Evolutionary conservation across 768 basidiomycete species (phyloP).

Genomic region (Kwoniella sp.): DNA sequence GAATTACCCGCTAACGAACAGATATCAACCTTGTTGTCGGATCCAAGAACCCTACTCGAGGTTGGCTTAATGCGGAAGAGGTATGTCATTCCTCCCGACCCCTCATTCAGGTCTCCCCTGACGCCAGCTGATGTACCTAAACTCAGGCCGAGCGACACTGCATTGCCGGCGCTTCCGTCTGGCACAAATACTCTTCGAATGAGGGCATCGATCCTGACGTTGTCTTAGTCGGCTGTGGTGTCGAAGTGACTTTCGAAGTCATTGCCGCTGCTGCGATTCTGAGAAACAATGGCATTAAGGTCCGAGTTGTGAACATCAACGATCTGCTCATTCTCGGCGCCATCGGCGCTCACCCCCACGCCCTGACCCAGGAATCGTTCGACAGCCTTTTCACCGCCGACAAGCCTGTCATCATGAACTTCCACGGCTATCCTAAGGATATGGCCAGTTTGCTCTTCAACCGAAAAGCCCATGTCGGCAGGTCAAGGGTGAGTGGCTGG

Average conservation of each 20-base stretch:
- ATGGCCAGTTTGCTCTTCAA: slow-evolving; percentile 49
- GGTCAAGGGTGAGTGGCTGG: slow-evolving; percentile 44
- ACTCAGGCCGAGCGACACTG: slow-evolving; percentile 66
- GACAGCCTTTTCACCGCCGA: slow-evolving; percentile 51
- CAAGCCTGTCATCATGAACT: slow-evolving; percentile 70
- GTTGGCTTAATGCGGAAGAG: slow-evolving; percentile 42
- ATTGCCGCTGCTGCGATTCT: slow-evolving; percentile 81
- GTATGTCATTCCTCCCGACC: too few relatives aligned
- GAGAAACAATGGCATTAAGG: slow-evolving; percentile 66
- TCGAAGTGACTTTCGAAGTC: slow-evolving; percentile 85
- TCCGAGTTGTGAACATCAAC: slow-evolving; percentile 86
- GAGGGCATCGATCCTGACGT: slow-evolving; percentile 61
- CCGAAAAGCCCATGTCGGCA: slow-evolving; percentile 48
- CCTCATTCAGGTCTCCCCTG: too few relatives aligned
- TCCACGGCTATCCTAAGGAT: slow-evolving; percentile 66
- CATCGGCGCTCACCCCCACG: slow-evolving; percentile 60
- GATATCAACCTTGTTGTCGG: slow-evolving; percentile 68
- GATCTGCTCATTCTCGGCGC: slow-evolving; percentile 81
- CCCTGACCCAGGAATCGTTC: slow-evolving; percentile 45
- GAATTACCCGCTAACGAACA: slow-evolving; percentile 24
- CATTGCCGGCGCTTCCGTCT: slow-evolving; percentile 80
- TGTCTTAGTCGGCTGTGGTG: slow-evolving; percentile 80
- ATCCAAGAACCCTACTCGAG: slow-evolving; percentile 65
- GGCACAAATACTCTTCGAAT: slow-evolving; percentile 79
- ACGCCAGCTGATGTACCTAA: background rate